These are phyloP conservation scores for Lactarius hengduanensis DNA, from an alignment of 768 basidiomycete genomes.

Conservation along the genomic window DNA sequence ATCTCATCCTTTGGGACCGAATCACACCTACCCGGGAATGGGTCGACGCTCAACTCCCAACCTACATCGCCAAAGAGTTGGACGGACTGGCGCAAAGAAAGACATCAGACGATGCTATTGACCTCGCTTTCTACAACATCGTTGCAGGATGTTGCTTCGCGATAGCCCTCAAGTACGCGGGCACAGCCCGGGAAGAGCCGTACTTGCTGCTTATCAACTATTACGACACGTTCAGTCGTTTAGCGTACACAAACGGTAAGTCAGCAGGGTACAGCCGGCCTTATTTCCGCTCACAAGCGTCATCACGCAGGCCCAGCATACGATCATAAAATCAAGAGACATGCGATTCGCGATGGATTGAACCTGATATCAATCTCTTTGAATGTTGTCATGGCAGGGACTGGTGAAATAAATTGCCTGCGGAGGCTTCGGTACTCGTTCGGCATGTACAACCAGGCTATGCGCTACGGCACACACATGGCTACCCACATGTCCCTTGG, in stretches of 20 bases:
- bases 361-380: conserved; percentile 84
- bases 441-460: conserved; percentile 72
- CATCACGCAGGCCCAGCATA: conserved; percentile 61
- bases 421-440: conserved; percentile 86
- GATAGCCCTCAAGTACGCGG: conserved; percentile 89
- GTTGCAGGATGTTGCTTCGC: conserved; percentile 90
- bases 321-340: conserved; percentile 85
- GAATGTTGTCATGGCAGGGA: conserved; percentile 96
- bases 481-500: conserved; percentile 90
- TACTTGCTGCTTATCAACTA: conserved; percentile 78
- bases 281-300: conserved; percentile 14
- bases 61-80: conserved; percentile 58
- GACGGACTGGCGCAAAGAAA: conserved; percentile 50
- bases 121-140: conserved; percentile 90
- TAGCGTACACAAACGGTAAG: conserved; percentile 68
- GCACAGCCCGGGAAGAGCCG: conserved; percentile 88
- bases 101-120: conserved; percentile 64
- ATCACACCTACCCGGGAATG: conserved; percentile 73
- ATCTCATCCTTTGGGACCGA: conserved; percentile 83
- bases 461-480: conserved; percentile 86
- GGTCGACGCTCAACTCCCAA: conserved; percentile 69
- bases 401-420: conserved; percentile 88
- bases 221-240: conserved; percentile 74
- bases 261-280: conserved; percentile 16
- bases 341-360: conserved; percentile 82